These are phyloP conservation scores for Pleurotus tuoliensis DNA, from an alignment of 768 basidiomycete species.

Conservation along the genomic window DNA sequence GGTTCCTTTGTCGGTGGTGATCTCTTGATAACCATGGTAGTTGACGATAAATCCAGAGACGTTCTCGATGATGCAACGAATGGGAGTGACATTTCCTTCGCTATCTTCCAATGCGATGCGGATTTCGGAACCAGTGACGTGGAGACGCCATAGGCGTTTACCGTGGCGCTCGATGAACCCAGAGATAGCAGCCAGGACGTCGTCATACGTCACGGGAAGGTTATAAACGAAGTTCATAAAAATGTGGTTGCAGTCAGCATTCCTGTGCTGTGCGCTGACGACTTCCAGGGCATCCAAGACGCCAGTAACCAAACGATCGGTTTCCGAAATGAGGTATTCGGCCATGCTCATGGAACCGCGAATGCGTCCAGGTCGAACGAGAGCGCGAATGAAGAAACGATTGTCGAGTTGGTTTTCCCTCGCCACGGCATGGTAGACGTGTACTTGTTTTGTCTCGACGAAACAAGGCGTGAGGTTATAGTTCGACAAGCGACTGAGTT, in stretches of 20 bases:
- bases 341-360: constrained; percentile 89
- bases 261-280: constrained; percentile 83
- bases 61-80: constrained; percentile 97
- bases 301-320: constrained; percentile 91
- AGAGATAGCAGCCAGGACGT: constrained; percentile 94
- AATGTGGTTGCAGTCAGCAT: constrained; percentile 97
- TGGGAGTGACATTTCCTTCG: constrained; percentile 92
- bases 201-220: constrained; percentile 91
- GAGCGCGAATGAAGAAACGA: constrained; percentile 95
- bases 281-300: constrained; percentile 95
- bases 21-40: constrained; percentile 97
- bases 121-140: constrained; percentile 97
- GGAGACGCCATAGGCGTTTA: constrained; percentile 95
- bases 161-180: constrained; percentile 99
- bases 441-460: constrained; percentile 95
- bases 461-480: constrained; percentile 96
- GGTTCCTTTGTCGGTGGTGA: constrained; percentile 91
- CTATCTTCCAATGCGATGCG: constrained; percentile 91
- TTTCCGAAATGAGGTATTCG: constrained; percentile 98
- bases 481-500: constrained; percentile 92
- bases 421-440: constrained; percentile 95
- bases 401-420: constrained; percentile 97
- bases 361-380: constrained; percentile 93
- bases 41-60: constrained; percentile 99
- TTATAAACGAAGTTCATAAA: constrained; percentile 99